Evolutionary conservation across 2,329 filamentous ascomycete species (phyloP), one percentile per base, ranked within the genome.

Genomic region (Chalara sp.): DNA sequence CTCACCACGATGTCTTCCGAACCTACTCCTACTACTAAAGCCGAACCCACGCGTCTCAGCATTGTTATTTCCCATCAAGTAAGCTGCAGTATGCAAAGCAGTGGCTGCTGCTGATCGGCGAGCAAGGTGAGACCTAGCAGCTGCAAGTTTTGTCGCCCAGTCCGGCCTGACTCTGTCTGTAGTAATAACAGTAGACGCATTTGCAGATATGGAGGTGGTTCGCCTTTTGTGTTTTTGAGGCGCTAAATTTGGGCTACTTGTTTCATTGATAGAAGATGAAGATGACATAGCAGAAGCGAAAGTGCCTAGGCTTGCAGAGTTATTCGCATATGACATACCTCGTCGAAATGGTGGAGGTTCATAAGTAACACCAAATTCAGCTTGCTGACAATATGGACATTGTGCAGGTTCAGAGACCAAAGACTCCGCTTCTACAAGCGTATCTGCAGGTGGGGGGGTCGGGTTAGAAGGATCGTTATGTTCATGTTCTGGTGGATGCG

Each of bases 291-390:
- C 88, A 1, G 89, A 84, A 42, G 73, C 69, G 11, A 74, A 67
- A 48, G 69, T 82, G 46, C 73, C 74, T 55, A 83, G 68, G 43
- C 76, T 75, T 21, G 72, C 56, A 47, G 72, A 64, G 28, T 72
- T 63, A 55, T 80, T 72, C 1, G 81, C 76, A 65, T 92, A 92
- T 1, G 80, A 74, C 32, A 99, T 70, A 1, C 93, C 93, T 56
- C 91, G 79, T 29, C 90, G 84, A 72, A 97, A 97, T 0, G 88
- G 83, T 2, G 93, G 93, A 10, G 90, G 79, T 5, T 92, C 83
- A 67, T 96, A 99, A 0, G 89, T 96, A n/a, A 99, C 87, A 44
- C 93, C 93, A 65, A 97, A 96, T 58, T 99, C 92, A 1, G 89
- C 83, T 59, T 93, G 89, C 47, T 93, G 89, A 68, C 93, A 99